Percentiles rank a stretch among this genome's conserved stretches.
These are phyloP conservation scores for Daucus carota DNA, from an alignment of 129 eudicot species.

Conservation along the genomic window DH1_v3.0 NC_030389.2:29994001-29994500, in stretches of 20 bases:
- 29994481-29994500: constrained; percentile 76
- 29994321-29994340: constrained; percentile 90
- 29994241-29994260: background rate
- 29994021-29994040: background rate
- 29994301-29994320: constrained; percentile 34
- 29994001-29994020: background rate
- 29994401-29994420: constrained; percentile 48
- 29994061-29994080: background rate
- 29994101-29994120: background rate
- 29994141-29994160: background rate
- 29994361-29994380: constrained; percentile 60
- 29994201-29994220: background rate
- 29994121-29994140: background rate
- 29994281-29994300: background rate
- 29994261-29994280: background rate
- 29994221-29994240: background rate
- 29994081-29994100: background rate
- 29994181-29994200: background rate
- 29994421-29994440: constrained; percentile 56
- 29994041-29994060: background rate
- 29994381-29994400: constrained; percentile 30
- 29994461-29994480: constrained; percentile 47
- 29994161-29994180: background rate
- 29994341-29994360: constrained; percentile 72
- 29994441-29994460: constrained; percentile 42